Evolutionary conservation across 1,284 basidiomycete species (phyloP).

Genomic region (Moesziomyces parantarcticus): DNA sequence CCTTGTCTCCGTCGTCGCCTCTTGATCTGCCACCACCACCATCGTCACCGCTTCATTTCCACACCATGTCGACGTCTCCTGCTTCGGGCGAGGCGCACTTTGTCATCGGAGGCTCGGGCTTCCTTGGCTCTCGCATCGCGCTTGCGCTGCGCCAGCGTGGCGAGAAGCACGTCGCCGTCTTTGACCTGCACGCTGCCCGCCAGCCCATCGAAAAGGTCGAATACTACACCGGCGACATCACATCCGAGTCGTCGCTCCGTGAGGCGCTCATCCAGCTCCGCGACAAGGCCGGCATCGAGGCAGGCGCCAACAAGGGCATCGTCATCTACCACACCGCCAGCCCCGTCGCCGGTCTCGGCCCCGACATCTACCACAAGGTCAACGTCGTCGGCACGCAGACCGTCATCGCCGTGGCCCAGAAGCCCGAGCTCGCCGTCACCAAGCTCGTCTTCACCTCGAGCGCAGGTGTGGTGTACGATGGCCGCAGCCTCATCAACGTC

Average conservation of each 20-base stretch:
- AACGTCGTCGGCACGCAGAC: slow-evolving; percentile 92
- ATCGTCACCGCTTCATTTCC: not conserved
- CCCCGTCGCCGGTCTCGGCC: slow-evolving; percentile 77
- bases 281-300: slow-evolving; percentile 45
- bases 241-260: slow-evolving; percentile 43
- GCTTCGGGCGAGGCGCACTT: slow-evolving; percentile 64
- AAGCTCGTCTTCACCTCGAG: slow-evolving; percentile 96
- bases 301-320: slow-evolving; percentile 31
- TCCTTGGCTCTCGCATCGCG: slow-evolving; percentile 65
- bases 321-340: slow-evolving; percentile 92
- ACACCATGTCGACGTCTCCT: slow-evolving; percentile 58
- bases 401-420: slow-evolving; percentile 80
- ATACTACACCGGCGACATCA: slow-evolving; percentile 65
- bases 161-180: slow-evolving; percentile 60
- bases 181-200: slow-evolving; percentile 55
- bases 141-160: slow-evolving; percentile 61
- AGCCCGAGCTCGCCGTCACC: slow-evolving; percentile 72
- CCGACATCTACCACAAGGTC: slow-evolving; percentile 85
- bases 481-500: slow-evolving; percentile 81
- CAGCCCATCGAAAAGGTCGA: slow-evolving; percentile 54
- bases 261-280: slow-evolving; percentile 44
- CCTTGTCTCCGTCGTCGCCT: not conserved
- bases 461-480: slow-evolving; percentile 91
- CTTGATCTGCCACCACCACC: not conserved
- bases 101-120: slow-evolving; percentile 65